Evolutionary conservation across 1,284 basidiomycete genomes (phyloP), one percentile per base, ranked within the genome.

Genomic region (Apiotrichum montevideense): DNA sequence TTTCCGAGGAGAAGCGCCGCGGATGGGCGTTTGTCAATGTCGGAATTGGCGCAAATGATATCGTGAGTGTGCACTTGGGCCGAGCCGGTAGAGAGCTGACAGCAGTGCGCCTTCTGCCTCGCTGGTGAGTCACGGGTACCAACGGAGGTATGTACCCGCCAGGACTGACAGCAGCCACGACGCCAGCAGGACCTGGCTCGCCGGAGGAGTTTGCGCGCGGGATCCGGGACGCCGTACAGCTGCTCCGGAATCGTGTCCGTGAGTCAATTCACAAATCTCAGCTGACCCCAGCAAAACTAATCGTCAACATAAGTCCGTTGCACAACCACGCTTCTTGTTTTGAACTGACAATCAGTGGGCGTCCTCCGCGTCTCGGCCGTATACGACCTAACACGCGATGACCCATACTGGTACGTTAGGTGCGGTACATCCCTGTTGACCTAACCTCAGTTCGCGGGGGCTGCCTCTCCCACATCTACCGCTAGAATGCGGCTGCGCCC

Each of bases 11-110:
- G 1, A 42, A 35, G 13, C 48, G 58, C 5, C 61, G 66, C 2
- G 72, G 68, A 11, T 78, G 72, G 74, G 73, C 73, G 53, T 72
- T 71, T 52, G 63, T 76, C 48, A 78, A 75, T 49, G 53, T 78
- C 35, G 73, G 69, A 14, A 72, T 78, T 9, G 76, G 76, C 0
- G 75, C 73, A 1, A 78, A 78, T 52, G 76, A 78, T 51, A 64
- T 77, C 4, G 72, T 75, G 44, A 54, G 73, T 64, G 8, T 11
- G 1, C 37, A 3, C 29, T 13, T 15, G n/a, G 8, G 9, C 7
- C 1, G 3, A 34, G 35, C 34, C 64, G 63, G 45, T 63, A 43
- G 15, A 43, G 15, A 15, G 29, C 29, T 29, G 29, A 29, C 29
- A 10, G 4, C 57, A 75, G 67, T 77, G 76, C 51, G 70, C 72